Conservation (phyloP, 352 stramenopile genomes). For the Pythium biforme region DNA sequence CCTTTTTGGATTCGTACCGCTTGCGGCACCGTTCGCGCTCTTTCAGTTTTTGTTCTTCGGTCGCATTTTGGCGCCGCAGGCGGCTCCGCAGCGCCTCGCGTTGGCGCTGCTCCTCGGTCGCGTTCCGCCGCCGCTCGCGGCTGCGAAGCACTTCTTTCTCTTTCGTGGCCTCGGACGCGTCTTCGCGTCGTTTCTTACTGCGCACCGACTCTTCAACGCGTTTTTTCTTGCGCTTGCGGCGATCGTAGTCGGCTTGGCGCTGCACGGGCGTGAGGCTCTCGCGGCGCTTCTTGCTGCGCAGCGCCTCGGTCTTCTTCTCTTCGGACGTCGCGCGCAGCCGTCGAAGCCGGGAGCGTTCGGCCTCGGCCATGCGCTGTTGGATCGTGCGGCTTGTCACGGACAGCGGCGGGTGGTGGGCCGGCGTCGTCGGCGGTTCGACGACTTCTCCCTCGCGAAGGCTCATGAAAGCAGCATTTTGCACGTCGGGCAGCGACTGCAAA, state of each 20-base stretch:
- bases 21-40: conserved; percentile 67
- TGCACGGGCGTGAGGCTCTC: conserved; percentile 63
- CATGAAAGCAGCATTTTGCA: conserved; percentile 19
- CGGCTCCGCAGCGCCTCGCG: conserved; percentile 63
- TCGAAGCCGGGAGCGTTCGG: conserved; percentile 57
- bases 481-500: conserved; percentile 41
- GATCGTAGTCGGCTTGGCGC: conserved; percentile 62
- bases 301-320: conserved; percentile 44
- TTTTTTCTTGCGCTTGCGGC: conserved; percentile 57
- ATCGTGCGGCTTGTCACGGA: conserved; percentile 8
- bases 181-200: conserved; percentile 45
- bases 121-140: conserved; percentile 55
- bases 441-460: conserved; percentile 3
- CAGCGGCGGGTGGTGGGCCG: not conserved
- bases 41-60: conserved; percentile 53
- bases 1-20: conserved; percentile 65
- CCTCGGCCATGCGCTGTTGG: conserved; percentile 43
- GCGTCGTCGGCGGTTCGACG: not conserved
- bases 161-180: conserved; percentile 41
- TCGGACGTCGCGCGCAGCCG: conserved; percentile 47
- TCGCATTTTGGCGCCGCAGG: conserved; percentile 51
- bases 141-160: conserved; percentile 60
- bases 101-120: conserved; percentile 60
- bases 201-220: conserved; percentile 46
- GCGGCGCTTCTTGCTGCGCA: conserved; percentile 56